Evolutionary conservation across 2,329 filamentous ascomycete genomes (phyloP).

Genomic region (Hyphodiscus sp.): DNA sequence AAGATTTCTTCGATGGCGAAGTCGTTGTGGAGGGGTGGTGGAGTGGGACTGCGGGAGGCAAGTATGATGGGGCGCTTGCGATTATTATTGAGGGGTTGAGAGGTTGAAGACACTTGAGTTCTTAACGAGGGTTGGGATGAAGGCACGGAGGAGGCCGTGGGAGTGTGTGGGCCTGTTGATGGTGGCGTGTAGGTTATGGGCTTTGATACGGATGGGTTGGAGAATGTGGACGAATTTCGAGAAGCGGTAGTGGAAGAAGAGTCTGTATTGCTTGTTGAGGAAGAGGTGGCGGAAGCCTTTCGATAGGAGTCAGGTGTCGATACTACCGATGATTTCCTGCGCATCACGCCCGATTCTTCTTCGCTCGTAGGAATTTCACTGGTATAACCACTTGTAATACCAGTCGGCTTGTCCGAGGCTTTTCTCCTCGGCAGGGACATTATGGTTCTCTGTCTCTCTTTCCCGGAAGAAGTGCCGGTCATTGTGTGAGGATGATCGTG

Average conservation of each 20-base stretch:
- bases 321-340: not conserved
- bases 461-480: constrained; percentile 6
- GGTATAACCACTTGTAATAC: not conserved
- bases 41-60: constrained; percentile 15
- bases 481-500: constrained; percentile 2
- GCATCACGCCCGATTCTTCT: not conserved
- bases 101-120: not conserved
- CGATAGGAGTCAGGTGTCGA: not conserved
- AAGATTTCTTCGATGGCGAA: constrained; percentile 24
- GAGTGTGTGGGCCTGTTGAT: constrained; percentile 8
- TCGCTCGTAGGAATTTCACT: not conserved
- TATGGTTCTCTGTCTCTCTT: constrained; percentile 7
- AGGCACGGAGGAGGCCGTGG: not conserved
- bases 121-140: no score
- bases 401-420: not conserved
- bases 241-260: not conserved
- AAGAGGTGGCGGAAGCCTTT: not conserved
- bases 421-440: not conserved
- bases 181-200: constrained; percentile 8
- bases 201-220: constrained; percentile 7
- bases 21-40: constrained; percentile 21
- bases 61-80: constrained; percentile 12
- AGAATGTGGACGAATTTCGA: constrained; percentile 4
- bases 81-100: not conserved
- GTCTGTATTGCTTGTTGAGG: not conserved